Evolutionary conservation across 805 yeast genomes (phyloP).

Genomic region (Ogataea paraovalis): DNA sequence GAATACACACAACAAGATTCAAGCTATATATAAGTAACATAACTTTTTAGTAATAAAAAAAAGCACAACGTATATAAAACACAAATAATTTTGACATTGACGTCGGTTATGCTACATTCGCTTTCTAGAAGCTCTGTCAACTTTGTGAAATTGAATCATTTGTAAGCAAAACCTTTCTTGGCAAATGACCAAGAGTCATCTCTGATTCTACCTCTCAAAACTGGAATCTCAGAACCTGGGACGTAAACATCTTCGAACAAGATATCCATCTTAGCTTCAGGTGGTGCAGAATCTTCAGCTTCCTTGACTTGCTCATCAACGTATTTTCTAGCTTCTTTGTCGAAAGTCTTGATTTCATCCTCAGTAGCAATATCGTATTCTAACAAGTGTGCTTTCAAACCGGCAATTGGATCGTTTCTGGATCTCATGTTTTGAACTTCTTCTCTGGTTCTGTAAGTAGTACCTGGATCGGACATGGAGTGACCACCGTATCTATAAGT

Average conservation of each 20-base stretch:
- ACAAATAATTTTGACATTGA: too few relatives aligned
- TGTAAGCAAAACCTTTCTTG: conserved; percentile 37
- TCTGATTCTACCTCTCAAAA: conserved; percentile 93
- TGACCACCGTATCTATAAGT: conserved; percentile 99
- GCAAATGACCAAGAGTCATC: conserved; percentile 79
- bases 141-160: conserved; percentile 15
- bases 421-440: conserved; percentile 99
- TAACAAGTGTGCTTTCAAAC: conserved; percentile 80
- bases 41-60: not conserved
- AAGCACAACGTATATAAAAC: too few relatives aligned
- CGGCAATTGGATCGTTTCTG: conserved; percentile 95
- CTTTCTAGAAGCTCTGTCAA: not conserved
- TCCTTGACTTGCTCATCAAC: conserved; percentile 92
- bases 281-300: conserved; percentile 92
- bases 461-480: conserved; percentile 99
- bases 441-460: conserved; percentile 99
- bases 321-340: conserved; percentile 92
- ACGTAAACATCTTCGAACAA: conserved; percentile 96
- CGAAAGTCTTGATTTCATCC: conserved; percentile 90
- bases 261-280: conserved; percentile 92
- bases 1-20: not conserved
- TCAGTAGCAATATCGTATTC: conserved; percentile 86
- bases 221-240: conserved; percentile 89
- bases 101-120: not conserved
- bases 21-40: not conserved